Percentiles rank a stretch among this genome's conserved stretches.
These are phyloP conservation scores for Sclerotinia borealis DNA, from an alignment of 2,329 filamentous ascomycete species.

Conservation along the genomic window DNA sequence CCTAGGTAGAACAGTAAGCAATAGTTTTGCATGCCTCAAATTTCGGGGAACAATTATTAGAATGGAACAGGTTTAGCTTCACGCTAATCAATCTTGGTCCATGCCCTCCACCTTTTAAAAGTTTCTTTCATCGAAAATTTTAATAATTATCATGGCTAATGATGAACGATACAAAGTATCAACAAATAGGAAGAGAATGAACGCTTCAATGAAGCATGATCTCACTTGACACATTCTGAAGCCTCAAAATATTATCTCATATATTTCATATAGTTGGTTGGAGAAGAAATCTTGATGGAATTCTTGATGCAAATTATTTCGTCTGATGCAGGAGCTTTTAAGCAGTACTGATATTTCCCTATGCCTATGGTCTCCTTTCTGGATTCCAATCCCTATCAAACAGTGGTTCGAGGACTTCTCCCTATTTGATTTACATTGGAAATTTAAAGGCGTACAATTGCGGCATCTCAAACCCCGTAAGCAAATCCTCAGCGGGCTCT, in stretches of 20 bases:
- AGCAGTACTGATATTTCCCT: not conserved
- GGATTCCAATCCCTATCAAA: not conserved
- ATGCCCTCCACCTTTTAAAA: not conserved
- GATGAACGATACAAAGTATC: conserved; percentile 52
- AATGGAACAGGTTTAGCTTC: not conserved
- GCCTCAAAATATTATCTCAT: conserved; percentile 33
- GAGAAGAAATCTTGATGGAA: not conserved
- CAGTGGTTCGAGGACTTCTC: no score
- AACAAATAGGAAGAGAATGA: conserved; percentile 66
- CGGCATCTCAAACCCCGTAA: not conserved
- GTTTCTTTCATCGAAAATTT: conserved; percentile 18
- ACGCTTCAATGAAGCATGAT: conserved; percentile 49
- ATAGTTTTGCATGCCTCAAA: no score
- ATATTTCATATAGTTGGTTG: not conserved
- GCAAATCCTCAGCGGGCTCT: not conserved
- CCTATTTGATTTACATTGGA: not conserved
- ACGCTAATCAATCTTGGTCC: not conserved
- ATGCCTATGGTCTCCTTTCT: not conserved
- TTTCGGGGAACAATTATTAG: no score
- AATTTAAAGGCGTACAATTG: not conserved
- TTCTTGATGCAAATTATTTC: not conserved
- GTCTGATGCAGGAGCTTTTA: not conserved
- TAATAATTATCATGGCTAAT: conserved; percentile 42
- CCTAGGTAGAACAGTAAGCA: not conserved
- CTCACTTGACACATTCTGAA: conserved; percentile 56